These are phyloP conservation scores for Hypoxylon sp. DNA, from an alignment of 2,329 filamentous ascomycete species.

Conservation along the genomic window DNA sequence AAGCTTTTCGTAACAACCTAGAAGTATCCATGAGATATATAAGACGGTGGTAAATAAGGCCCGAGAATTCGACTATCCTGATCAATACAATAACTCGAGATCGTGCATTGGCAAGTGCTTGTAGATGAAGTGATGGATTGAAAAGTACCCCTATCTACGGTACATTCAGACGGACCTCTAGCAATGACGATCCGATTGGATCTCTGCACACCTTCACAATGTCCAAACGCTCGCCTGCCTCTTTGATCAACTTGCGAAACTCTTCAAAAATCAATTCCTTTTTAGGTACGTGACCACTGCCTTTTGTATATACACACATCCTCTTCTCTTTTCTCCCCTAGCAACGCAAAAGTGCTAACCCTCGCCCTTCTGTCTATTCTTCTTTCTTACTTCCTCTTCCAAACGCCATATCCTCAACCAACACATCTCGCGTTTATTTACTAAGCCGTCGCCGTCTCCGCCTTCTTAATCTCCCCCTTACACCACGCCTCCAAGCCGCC, in stretches of 20 bases:
- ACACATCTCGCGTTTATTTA: background rate
- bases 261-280: background rate
- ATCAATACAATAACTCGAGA: background rate
- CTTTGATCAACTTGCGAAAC: background rate
- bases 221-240: background rate
- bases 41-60: background rate
- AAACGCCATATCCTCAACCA: too few species aligned
- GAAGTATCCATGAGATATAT: background rate
- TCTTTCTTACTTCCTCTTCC: too few species aligned
- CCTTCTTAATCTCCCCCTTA: constrained; percentile 58
- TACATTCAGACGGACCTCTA: background rate
- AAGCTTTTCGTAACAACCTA: background rate
- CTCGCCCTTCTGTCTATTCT: too few species aligned
- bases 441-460: background rate
- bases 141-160: background rate
- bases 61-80: background rate
- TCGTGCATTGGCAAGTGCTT: background rate
- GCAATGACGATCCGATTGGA: background rate
- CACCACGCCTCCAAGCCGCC: constrained; percentile 89
- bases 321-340: too few species aligned
- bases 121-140: background rate
- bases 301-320: too few species aligned
- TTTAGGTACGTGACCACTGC: too few species aligned
- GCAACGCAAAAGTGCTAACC: too few species aligned
- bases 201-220: background rate